Base-by-base conservation (phyloP, 306 rosid genomes). In the Boehmeria nivea region DNA sequence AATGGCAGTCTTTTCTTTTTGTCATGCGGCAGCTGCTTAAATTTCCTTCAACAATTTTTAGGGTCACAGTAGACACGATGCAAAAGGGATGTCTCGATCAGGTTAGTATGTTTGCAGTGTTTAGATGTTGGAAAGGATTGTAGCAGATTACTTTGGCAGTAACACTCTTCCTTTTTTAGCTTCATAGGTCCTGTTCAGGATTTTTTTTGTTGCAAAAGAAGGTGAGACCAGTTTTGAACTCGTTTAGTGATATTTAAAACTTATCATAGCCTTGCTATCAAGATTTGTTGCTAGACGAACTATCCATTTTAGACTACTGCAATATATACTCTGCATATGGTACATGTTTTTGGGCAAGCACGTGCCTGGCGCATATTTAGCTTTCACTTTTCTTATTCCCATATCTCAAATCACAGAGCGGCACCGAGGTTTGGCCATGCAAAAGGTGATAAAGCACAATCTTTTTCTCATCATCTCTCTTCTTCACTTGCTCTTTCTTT, bases 41-140 rank as follows among this genome's bases (percentile, higher is more conserved):
- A 81, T 81, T 77, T 70, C 71, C 73, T 81, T 60, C 28, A 46
- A 69, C 83, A 71, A 65, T 36, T 86, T 89, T 79, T 89, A 86
- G 95, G 80, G 80, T 77, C 68, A 55, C 57, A 51, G 95, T 89
- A 76, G 67, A 74, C 76, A 55, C 71, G 57, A 78, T 65, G 89
- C 81, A 47, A 37, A 63, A 61, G 66, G 74, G 73, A 74, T 71
- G 51, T 67, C 71, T 62, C 71, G 61, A 60, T 52, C 79, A 70
- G 95, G 82, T 82, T 71, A 80, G 87, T 64, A n/a, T 64, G 57
- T 40, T 61, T 66, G 68, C 25, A 47, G 67, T 69, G n/a, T 50
- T 47, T 66, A 63, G 59, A 71, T 22, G 52, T 67, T 63, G 70
- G 64, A 57, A 62, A 11, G 2, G 48, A 53, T 12, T 60, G 31